Evolutionary conservation across 2,329 filamentous ascomycete genomes (phyloP).

Genomic region (Cordyceps fumosorosea): DNA sequence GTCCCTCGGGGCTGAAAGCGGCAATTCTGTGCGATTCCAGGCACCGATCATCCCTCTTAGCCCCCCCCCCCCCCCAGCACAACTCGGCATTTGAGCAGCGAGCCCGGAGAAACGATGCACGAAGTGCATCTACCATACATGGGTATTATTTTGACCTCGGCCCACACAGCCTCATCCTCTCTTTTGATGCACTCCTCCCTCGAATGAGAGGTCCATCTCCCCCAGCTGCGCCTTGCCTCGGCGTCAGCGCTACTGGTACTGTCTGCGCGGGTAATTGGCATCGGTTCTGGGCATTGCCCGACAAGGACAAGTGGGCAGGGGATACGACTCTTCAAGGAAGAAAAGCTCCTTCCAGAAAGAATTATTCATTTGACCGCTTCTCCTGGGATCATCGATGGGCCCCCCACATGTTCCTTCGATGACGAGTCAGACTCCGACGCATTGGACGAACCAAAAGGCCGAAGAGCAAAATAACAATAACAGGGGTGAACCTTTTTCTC

Average conservation of each 20-base stretch:
- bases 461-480: not conserved
- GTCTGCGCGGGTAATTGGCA: not conserved
- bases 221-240: not conserved
- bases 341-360: not conserved
- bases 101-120: not conserved
- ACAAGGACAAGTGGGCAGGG: not conserved
- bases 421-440: not conserved
- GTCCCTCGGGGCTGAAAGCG: not conserved
- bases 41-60: not conserved
- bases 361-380: not conserved
- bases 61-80: not conserved
- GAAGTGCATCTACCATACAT: not conserved
- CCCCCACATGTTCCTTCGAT: not conserved
- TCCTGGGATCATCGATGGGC: not conserved
- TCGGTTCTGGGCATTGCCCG: not conserved
- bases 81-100: not conserved
- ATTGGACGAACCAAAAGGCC: not conserved
- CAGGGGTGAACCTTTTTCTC: not conserved
- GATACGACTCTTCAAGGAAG: not conserved
- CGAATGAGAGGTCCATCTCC: not conserved
- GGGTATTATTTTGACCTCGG: not conserved
- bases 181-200: not conserved
- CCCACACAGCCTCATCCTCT: not conserved
- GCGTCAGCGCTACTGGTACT: constrained; percentile 2
- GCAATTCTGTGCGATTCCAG: not conserved